phyloP scores from a whole-genome alignment of 2,329 filamentous ascomycete genomes.

The Monosporascus sp. region DNA sequence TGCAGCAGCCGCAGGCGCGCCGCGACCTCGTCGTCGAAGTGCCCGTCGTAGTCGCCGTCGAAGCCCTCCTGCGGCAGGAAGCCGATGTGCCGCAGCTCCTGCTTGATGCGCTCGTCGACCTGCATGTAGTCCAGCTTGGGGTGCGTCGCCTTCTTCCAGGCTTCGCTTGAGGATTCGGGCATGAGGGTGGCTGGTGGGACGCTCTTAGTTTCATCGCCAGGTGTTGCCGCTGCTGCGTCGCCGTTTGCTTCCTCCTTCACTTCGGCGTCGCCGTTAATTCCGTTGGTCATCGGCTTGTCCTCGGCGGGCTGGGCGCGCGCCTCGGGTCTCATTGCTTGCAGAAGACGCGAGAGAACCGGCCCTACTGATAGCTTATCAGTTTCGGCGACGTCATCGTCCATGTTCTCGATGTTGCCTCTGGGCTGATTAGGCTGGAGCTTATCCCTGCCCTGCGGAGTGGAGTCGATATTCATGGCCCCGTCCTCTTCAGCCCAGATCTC shows the following conservation, averaged over 20 bases:
- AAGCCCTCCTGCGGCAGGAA: constrained; percentile 66
- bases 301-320: constrained; percentile 52
- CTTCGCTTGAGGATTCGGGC: constrained; percentile 68
- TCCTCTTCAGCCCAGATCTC: constrained; percentile 96
- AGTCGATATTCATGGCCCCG: constrained; percentile 69
- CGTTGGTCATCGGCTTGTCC: constrained; percentile 51
- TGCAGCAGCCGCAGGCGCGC: constrained; percentile 85
- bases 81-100: constrained; percentile 86
- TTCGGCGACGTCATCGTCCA: constrained; percentile 81
- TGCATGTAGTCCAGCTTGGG: constrained; percentile 77
- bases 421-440: constrained; percentile 74
- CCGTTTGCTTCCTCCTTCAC: constrained; percentile 52
- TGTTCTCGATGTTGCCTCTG: constrained; percentile 77
- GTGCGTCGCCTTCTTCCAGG: constrained; percentile 73
- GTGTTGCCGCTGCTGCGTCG: constrained; percentile 34
- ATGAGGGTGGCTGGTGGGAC: constrained; percentile 72
- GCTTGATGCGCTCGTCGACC: constrained; percentile 85
- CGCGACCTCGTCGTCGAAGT: constrained; percentile 91
- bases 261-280: constrained; percentile 35
- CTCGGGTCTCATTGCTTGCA: constrained; percentile 78
- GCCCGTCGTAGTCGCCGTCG: constrained; percentile 76
- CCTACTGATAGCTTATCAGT: constrained; percentile 87
- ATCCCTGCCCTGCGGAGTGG: constrained; percentile 55
- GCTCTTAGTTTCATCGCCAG: constrained; percentile 35
- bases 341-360: constrained; percentile 75